These are phyloP conservation scores for Microcyclospora pomicola DNA, from an alignment of 2,329 filamentous ascomycete genomes.

Conservation along the genomic window DNA sequence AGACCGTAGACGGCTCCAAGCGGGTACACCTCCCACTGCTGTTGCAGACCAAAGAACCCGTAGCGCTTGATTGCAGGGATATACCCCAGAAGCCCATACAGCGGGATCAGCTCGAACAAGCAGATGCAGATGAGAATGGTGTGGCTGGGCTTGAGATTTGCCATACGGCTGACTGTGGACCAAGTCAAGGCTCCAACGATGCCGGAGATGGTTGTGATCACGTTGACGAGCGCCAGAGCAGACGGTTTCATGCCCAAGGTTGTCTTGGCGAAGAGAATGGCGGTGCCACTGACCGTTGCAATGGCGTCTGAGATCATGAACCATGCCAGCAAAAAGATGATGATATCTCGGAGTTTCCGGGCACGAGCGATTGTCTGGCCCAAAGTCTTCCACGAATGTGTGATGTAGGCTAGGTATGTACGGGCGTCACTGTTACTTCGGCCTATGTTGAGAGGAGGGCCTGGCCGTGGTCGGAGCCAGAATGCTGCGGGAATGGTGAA, in stretches of 20 bases:
- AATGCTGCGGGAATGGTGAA: constrained; percentile 81
- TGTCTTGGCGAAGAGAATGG: constrained; percentile 91
- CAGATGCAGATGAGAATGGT: constrained; percentile 86
- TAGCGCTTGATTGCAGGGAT: constrained; percentile 61
- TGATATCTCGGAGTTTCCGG: constrained; percentile 55
- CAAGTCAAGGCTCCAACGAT: constrained; percentile 82
- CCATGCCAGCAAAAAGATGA: constrained; percentile 76
- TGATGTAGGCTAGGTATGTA: constrained; percentile 57
- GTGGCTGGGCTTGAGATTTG: constrained; percentile 62
- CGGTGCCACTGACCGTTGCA: constrained; percentile 86
- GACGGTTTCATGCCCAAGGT: constrained; percentile 79
- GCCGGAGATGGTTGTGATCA: constrained; percentile 74
- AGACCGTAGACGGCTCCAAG: constrained; percentile 83
- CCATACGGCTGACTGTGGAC: constrained; percentile 59
- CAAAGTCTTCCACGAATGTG: constrained; percentile 74
- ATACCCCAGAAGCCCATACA: constrained; percentile 83
- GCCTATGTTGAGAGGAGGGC: constrained; percentile 48
- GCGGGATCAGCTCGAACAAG: constrained; percentile 79
- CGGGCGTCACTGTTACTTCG: constrained; percentile 5
- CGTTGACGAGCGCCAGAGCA: constrained; percentile 80
- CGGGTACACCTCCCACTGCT: constrained; percentile 94
- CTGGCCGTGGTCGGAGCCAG: constrained; percentile 78
- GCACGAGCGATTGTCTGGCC: constrained; percentile 68
- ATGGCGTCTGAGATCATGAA: constrained; percentile 90
- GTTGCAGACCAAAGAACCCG: constrained; percentile 74